Evolutionary conservation across 2,329 filamentous ascomycete species (phyloP).

Genomic region (Beauveria varroae): DNA sequence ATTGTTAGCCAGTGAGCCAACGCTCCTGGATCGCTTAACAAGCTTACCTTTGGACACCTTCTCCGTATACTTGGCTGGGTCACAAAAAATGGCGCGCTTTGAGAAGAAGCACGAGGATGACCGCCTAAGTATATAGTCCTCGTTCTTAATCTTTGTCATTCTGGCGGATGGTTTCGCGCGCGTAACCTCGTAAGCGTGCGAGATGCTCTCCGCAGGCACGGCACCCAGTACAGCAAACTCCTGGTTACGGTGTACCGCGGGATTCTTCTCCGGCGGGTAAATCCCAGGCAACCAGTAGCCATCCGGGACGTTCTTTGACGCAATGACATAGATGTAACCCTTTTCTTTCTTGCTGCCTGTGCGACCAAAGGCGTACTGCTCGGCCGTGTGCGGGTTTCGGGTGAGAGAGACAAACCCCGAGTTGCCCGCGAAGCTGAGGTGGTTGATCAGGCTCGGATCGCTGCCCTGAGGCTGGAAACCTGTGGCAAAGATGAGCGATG

Average conservation of each 20-base stretch:
- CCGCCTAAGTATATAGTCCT: background rate
- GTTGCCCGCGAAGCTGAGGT: constrained; percentile 4
- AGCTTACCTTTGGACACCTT: background rate
- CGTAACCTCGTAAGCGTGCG: background rate
- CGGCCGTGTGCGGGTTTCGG: background rate
- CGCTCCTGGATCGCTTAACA: background rate
- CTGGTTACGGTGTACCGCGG: background rate
- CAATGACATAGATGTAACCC: constrained; percentile 11
- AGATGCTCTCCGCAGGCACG: background rate
- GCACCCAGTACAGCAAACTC: background rate
- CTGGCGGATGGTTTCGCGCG: background rate
- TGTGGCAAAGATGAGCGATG: background rate
- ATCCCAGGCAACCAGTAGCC: constrained; percentile 13
- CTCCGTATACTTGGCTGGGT: background rate
- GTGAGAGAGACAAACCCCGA: constrained; percentile 9
- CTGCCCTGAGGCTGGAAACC: constrained; percentile 8
- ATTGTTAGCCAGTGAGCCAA: too few relatives aligned
- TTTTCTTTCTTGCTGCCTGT: background rate
- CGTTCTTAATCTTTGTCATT: background rate
- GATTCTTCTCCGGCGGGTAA: background rate
- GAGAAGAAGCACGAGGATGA: background rate
- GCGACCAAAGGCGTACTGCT: constrained; percentile 8
- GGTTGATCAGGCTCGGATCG: constrained; percentile 1
- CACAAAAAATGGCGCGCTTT: background rate
- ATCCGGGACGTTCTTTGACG: background rate